A percentile compares a stretch with the other conserved stretches of the same genome.
These are phyloP conservation scores for Camellia sinensis DNA, from an alignment of 148 eudicot genomes.

Conservation along the genomic window DNA sequence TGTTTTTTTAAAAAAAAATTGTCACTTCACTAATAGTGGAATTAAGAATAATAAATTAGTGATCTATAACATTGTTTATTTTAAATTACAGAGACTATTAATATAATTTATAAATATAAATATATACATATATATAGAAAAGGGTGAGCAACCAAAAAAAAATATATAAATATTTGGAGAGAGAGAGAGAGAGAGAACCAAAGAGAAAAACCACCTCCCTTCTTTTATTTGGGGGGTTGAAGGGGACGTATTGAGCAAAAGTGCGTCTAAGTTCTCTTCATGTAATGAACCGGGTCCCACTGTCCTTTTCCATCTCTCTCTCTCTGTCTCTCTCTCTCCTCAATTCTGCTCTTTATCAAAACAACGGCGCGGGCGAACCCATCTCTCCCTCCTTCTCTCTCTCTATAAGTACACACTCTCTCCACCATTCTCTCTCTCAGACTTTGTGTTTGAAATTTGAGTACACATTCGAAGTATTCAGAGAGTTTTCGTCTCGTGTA, in stretches of 20 bases:
- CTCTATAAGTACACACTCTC: not conserved
- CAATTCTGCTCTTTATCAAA: not conserved
- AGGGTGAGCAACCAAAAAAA: not conserved
- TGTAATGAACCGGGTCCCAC: slow-evolving; percentile 29
- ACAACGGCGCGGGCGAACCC: slow-evolving; percentile 21
- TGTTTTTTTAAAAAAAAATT: no score
- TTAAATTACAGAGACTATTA: no score
- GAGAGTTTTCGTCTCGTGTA: not conserved
- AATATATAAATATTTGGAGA: not conserved
- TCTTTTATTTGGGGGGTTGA: slow-evolving; percentile 10
- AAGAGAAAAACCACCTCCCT: not conserved
- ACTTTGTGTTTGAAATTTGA: slow-evolving; percentile 7
- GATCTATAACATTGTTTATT: no score
- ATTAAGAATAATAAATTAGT: no score
- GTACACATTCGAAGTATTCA: not conserved
- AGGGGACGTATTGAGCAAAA: slow-evolving; percentile 44
- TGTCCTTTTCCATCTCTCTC: slow-evolving; percentile 15
- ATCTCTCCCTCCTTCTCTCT: not conserved
- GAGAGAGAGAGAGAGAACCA: not conserved
- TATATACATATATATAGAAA: not conserved
- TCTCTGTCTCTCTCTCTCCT: slow-evolving; percentile 10
- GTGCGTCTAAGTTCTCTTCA: slow-evolving; percentile 72
- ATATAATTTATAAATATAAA: no score
- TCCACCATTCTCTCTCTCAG: not conserved
- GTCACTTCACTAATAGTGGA: no score